A percentile compares a stretch with the other conserved stretches of the same genome.
These are phyloP conservation scores for Cutaneotrichosporon sp. DNA, from an alignment of 1,284 basidiomycete species.

Conservation along the genomic window DNA sequence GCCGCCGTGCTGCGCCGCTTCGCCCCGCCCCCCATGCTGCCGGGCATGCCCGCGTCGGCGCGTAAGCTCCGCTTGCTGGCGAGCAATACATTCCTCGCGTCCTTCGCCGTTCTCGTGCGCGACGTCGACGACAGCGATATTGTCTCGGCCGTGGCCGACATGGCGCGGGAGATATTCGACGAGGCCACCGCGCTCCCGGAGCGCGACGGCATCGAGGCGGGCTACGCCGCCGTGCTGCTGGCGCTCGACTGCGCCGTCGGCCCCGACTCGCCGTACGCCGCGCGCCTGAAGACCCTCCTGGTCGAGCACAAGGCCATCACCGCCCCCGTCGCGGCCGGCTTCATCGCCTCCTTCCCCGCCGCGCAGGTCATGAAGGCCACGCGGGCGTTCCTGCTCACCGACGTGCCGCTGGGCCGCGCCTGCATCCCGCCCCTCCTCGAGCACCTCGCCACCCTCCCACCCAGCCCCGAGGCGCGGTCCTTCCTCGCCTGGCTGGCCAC, in stretches of 20 bases:
- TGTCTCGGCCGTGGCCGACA: constrained; percentile 4
- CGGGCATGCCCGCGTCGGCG: constrained; percentile 34
- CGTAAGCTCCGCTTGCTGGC: constrained; percentile 33
- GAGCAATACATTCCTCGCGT: constrained; percentile 26
- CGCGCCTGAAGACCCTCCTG: constrained; percentile 10
- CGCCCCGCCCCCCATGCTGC: constrained; percentile 35
- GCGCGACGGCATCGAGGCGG: constrained; percentile 19
- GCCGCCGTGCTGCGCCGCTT: constrained; percentile 32
- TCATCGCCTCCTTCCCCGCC: constrained; percentile 12
- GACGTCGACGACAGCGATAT: constrained; percentile 16
- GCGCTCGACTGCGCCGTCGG: constrained; percentile 22
- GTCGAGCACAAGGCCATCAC: constrained; percentile 1
- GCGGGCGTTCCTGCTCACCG: constrained; percentile 19
- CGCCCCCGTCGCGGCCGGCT: not conserved
- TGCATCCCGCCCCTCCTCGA: constrained; percentile 23
- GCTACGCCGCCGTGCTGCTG: constrained; percentile 27
- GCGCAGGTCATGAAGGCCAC: not conserved
- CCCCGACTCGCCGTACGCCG: not conserved
- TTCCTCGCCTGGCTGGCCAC: constrained; percentile 34
- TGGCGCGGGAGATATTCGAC: constrained; percentile 13
- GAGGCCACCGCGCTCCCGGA: constrained; percentile 8
- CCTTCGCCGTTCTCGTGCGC: constrained; percentile 25
- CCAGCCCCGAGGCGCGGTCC: constrained; percentile 14
- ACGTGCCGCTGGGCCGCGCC: constrained; percentile 14
- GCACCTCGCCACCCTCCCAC: constrained; percentile 4